Evolutionary conservation across 257 asterid genomes (phyloP), one percentile per base, ranked within the genome.

Genomic region (Solanum chiquidenum): DNA sequence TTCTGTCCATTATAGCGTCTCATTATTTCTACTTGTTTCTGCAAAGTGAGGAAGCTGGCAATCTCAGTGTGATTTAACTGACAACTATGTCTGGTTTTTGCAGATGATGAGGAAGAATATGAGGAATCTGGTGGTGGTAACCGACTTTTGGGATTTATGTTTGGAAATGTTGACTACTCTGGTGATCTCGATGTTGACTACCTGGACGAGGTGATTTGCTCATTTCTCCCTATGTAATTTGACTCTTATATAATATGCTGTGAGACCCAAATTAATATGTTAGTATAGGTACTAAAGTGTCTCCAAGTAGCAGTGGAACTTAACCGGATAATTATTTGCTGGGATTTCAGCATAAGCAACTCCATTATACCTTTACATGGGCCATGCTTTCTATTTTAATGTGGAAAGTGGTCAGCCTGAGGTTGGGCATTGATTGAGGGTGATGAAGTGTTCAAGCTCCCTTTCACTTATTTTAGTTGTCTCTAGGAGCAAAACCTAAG

Each of bases 141-240:
- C 90, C 95, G 95, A 86, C 96, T 95, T 87, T 90, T 95, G 89
- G 99, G 99, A 38, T 97, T 97, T 95, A 95, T 97, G 99, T 97
- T 97, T 84, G 99, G 99, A 37, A 96, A 97, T 90, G 99, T 97
- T 72, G 99, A 96, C 73, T 91, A 92, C 89, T 93, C 99, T 42
- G 99, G 99, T 71, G 99, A 96, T 92, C 99, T 97, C 71, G 99
- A 97, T 90, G 98, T 93, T 87, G 99, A 97, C 92, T 97, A 97
- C 92, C 99, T 97, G 86, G 99, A 97, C 64, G 95, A 97, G 99
- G 99, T 96, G 88, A 90, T 90, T 85, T 82, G 69, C 44, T 49
- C 86, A 21, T 82, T 86, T 72, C 66, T 79, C 62, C 71, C 44
- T 5, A 18, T 82, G 44, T 49, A 49, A 82, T 82, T 44, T 31